Base-by-base conservation (phyloP, 169 alveolate genomes). In the Blepharisma undulans region DNA sequence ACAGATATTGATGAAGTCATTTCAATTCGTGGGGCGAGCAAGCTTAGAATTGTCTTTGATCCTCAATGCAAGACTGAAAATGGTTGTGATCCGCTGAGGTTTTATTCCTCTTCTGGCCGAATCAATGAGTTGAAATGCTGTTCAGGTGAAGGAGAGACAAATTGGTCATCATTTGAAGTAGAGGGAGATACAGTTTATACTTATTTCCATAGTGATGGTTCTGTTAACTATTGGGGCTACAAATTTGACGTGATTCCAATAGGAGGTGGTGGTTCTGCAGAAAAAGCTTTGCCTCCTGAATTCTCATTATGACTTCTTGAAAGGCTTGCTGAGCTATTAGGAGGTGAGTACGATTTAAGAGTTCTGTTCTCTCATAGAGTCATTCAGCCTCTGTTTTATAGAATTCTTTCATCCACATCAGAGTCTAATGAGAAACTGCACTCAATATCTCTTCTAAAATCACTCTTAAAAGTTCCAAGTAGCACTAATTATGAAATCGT, bases 141-240 rank as follows among this genome's bases (percentile, higher is more conserved):
- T 0, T 36, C 89, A 36, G 89, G 89, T 19, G 36, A 79, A 79
- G 87, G 87, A 79, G 61, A 27, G 36, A 2, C 79, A 22, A 60
- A 48, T 30, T 84, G 74, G 78, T 18, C 7, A 48, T 21, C 74
- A 22, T 84, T 84, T 36, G 89, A 84, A 25, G 18, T 48, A 25
- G 89, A 84, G 18, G 89, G 89, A 84, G 89, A 84, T 30, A 36
- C 77, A 25, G 30, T 33, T 10, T 32, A 84, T 60, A 84, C 34
- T n/a, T 84, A 7, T n/a, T 84, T 84, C 89, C 81, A 84, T 30
- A 22, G 77, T 22, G 89, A 84, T 8, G 89, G 89, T 4, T 36
- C 79, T 10, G 77, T 32, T 36, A 76, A 33, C 7, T 32, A 84
- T 60, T 84, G 89, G 89, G 89, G 89, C 22, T 84, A 84, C 81